phyloP scores from a whole-genome alignment of 164 flowering plant genomes.

The Magnolia sinica region DNA sequence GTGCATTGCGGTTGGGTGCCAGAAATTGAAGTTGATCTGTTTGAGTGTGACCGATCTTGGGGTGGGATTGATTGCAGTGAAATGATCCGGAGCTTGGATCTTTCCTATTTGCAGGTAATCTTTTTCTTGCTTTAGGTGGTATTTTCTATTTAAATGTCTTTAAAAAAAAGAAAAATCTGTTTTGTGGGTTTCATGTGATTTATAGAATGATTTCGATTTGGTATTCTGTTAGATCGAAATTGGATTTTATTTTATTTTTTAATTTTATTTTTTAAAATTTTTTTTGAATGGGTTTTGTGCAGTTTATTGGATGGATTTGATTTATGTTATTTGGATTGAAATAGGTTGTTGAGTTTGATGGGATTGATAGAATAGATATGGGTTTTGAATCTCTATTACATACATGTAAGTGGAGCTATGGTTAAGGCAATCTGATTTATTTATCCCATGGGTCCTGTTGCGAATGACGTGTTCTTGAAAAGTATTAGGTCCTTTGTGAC shows the following conservation, averaged over 20 bases:
- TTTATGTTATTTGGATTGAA: slow-evolving; percentile 40
- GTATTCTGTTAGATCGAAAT: too few relatives aligned
- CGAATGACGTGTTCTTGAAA: too few relatives aligned
- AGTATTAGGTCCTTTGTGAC: too few relatives aligned
- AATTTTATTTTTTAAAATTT: too few relatives aligned
- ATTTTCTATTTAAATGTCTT: too few relatives aligned
- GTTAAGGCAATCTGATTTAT: too few relatives aligned
- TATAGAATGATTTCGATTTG: too few relatives aligned
- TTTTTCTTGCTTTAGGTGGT: too few relatives aligned
- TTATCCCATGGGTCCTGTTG: not conserved
- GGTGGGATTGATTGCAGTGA: too few relatives aligned
- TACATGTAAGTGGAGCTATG: slow-evolving; percentile 47
- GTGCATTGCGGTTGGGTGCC: slow-evolving; percentile 85
- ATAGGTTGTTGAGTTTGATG: slow-evolving; percentile 51
- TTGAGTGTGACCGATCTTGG: slow-evolving; percentile 9
- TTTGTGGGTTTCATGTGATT: slow-evolving; percentile 26
- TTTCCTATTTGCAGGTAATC: too few relatives aligned
- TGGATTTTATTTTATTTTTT: too few relatives aligned
- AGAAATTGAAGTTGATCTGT: slow-evolving; percentile 54
- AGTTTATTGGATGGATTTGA: slow-evolving; percentile 74
- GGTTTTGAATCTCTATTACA: slow-evolving; percentile 70
- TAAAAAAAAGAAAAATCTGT: slow-evolving; percentile 43
- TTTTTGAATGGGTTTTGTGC: slow-evolving; percentile 9
- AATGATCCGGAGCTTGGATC: too few relatives aligned
- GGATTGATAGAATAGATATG: slow-evolving; percentile 25